Evolutionary conservation across 768 basidiomycete genomes (phyloP), one percentile per base, ranked within the genome.

Genomic region (Lanmaoa pseudosensibilis): DNA sequence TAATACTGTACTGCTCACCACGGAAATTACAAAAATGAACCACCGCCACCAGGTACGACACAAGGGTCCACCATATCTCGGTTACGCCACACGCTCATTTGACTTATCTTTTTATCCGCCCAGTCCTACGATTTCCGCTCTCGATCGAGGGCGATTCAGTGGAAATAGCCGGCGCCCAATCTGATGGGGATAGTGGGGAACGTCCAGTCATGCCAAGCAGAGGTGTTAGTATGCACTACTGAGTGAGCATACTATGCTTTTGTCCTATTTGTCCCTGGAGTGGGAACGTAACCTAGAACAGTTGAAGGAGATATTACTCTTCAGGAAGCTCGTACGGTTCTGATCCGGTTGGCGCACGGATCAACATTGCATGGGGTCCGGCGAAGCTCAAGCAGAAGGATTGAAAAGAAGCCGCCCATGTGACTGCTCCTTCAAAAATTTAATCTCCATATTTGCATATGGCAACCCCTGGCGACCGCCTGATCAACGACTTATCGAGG

Each of bases 1-100:
- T 27, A 27, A 27, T 27, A 27, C 27, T 27, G 12, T 27, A 18
- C 33, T 25, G 37, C 21, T 40, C 15, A 18, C 6, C 39, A 41
- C 37, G 55, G 45, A 57, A 18, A 40, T 56, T 47, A 57, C 12
- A 39, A 3, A 15, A n/a, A 44, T 13, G 34, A 34, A 32, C 34
- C 52, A 41, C 43, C 25, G 54, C 54, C 54, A 52, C 25, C 40
- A 55, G 40, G 52, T 43, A 54, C 52, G 13, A 39, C 53, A 54
- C 50, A 21, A 50, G 25, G 51, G 30, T 23, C 37, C 19, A 18
- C 23, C n/a, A 36, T n/a, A 12, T 7, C 32, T 33, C 21, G 39
- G 25, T 34, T 30, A 53, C 16, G 21, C n/a, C 33, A 36, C n/a
- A 13, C 11, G 16, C 33, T 18, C 47, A 16, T 11, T 33, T 6